Conservation (phyloP, 352 stramenopile species). For the Globisporangium uncinulatum region DNA sequence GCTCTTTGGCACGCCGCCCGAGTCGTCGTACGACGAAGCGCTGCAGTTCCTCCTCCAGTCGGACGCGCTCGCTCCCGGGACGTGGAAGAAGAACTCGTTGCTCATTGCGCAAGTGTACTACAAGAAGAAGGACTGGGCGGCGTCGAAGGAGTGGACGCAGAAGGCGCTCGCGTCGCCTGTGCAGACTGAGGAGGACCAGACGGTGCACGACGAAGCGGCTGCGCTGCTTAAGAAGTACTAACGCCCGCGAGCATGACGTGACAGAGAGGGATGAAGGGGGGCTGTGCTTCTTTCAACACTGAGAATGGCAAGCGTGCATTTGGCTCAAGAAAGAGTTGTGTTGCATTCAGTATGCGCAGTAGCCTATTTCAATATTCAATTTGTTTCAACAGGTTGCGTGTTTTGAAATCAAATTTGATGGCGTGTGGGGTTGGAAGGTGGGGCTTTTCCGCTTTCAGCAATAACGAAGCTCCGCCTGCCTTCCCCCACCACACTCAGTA, state of each 20-base stretch:
- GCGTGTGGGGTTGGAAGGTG: too few relatives aligned
- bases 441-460: too few relatives aligned
- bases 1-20: slow-evolving; percentile 74
- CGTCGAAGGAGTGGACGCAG: slow-evolving; percentile 64
- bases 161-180: slow-evolving; percentile 62
- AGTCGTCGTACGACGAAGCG: slow-evolving; percentile 81
- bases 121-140: slow-evolving; percentile 64
- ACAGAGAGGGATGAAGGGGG: too few relatives aligned
- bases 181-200: slow-evolving; percentile 60
- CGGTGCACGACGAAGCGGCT: slow-evolving; percentile 59
- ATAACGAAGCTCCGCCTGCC: too few relatives aligned
- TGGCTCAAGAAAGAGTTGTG: too few relatives aligned
- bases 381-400: too few relatives aligned
- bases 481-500: too few relatives aligned
- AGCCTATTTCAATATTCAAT: too few relatives aligned
- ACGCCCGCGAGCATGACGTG: neutral
- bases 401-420: too few relatives aligned
- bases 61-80: slow-evolving; percentile 58
- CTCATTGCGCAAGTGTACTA: slow-evolving; percentile 79
- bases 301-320: too few relatives aligned
- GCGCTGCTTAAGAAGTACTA: slow-evolving; percentile 61
- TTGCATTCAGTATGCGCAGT: too few relatives aligned
- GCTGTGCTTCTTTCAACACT: too few relatives aligned
- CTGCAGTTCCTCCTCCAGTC: slow-evolving; percentile 71
- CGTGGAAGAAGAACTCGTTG: slow-evolving; percentile 84